Evolutionary conservation across 2,329 filamentous ascomycete species (phyloP), one percentile per base, ranked within the genome.

Genomic region (Leptoxyphium fumago): DNA sequence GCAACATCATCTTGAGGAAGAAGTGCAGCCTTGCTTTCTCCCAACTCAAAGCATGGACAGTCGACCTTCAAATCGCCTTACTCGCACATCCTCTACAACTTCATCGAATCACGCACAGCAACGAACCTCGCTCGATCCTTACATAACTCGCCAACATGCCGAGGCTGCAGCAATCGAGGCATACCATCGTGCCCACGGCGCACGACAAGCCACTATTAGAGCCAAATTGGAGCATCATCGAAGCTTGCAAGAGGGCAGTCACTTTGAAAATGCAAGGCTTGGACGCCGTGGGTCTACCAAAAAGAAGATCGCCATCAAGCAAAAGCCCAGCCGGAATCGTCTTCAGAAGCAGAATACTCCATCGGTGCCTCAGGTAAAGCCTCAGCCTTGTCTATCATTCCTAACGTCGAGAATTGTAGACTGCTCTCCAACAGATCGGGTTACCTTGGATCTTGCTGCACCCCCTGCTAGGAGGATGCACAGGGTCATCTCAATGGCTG

Each of bases 141-240:
- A 70, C 71, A 58, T 63, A 2, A 72, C 73, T 2, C 69, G 73
- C 41, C 66, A 74, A 43, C 75, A 82, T 58, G 80, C 80, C 7
- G 71, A 76, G 34, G 69, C 73, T 34, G 79, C 80, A 17, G 80
- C 80, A 7, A 64, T 67, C 29, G 64, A 78, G 53, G 80, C 80
- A 1, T 83, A 75, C 55, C 58, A 64, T 6, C 67, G 72, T 46
- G 72, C 73, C n/a, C 65, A 65, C 43, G 64, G 64, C 30, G 63
- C 66, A 10, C 47, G 62, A 55, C 34, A 63, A 54, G 10, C 34
- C 6, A 48, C 48, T 42, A 38, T 45, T 10, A 43, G 52, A 38
- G 32, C 32, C 15, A 13, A 9, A 13, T 15, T 15, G 15, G 32
- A 13, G 32, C 52, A 53, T 10, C 50, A 53, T 5, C 46, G 50